These are phyloP conservation scores for Nothophaeocryptopus gaeumannii DNA, from an alignment of 2,329 filamentous ascomycete genomes.

Conservation along the genomic window DNA sequence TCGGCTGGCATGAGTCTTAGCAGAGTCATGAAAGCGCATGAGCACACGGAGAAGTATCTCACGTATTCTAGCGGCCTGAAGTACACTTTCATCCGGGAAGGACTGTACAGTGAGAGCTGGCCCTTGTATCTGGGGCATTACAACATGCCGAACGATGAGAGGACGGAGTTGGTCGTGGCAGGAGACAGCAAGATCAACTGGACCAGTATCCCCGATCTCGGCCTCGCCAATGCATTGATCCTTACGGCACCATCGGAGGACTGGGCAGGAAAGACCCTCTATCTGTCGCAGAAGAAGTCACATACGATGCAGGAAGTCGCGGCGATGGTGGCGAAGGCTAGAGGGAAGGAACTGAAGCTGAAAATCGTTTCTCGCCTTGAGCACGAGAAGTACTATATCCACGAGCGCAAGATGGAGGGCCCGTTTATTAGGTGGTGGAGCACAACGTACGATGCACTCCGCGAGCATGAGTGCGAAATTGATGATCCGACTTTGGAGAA, in stretches of 20 bases:
- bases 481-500: conserved; percentile 41
- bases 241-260: conserved; percentile 34
- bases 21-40: conserved; percentile 47
- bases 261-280: conserved; percentile 39
- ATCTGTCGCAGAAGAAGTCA: conserved; percentile 34
- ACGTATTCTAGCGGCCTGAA: conserved; percentile 22
- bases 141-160: conserved; percentile 34
- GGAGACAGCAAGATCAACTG: conserved; percentile 45
- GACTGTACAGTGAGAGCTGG: conserved; percentile 48
- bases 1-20: conserved; percentile 39
- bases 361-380: conserved; percentile 40
- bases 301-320: conserved; percentile 31
- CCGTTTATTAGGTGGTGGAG: conserved; percentile 47
- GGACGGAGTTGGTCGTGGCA: conserved; percentile 38
- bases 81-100: conserved; percentile 44
- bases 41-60: conserved; percentile 45
- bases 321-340: conserved; percentile 27
- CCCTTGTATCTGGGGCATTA: conserved; percentile 49
- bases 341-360: conserved; percentile 30
- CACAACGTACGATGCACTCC: conserved; percentile 44
- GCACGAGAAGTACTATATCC: conserved; percentile 42
- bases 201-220: conserved; percentile 46
- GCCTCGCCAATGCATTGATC: conserved; percentile 42
- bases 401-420: conserved; percentile 37
- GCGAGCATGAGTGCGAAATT: conserved; percentile 43